Evolutionary conservation across 1,284 basidiomycete species (phyloP).

Genomic region (Vanrija sp.): DNA sequence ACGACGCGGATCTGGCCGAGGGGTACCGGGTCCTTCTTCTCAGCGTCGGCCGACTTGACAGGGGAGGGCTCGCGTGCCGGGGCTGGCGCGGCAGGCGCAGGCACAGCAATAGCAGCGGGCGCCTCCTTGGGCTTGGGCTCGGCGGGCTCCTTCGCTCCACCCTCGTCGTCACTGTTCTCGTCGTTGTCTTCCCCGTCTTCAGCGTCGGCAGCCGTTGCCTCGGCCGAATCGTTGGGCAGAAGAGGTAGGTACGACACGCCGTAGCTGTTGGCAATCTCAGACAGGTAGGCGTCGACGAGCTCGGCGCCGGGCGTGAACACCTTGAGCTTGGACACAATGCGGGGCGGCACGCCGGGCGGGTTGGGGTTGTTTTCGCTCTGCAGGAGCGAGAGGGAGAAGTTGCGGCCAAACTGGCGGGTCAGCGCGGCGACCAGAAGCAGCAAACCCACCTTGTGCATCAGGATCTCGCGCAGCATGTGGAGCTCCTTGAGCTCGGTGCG

Average conservation of each 20-base stretch:
- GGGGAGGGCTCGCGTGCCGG: background rate
- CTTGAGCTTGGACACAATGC: slow-evolving; percentile 59
- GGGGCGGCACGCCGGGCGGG: slow-evolving; percentile 55
- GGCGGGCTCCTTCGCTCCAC: slow-evolving; percentile 24
- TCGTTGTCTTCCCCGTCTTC: background rate
- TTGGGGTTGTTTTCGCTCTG: slow-evolving; percentile 46
- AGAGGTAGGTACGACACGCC: slow-evolving; percentile 64
- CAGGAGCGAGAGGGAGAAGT: slow-evolving; percentile 39
- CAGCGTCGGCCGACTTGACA: background rate
- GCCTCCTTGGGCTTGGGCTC: slow-evolving; percentile 30
- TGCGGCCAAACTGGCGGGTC: slow-evolving; percentile 38
- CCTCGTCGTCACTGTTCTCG: slow-evolving; percentile 13
- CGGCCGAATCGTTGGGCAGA: slow-evolving; percentile 12
- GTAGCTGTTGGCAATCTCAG: slow-evolving; percentile 84
- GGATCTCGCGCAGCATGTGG: slow-evolving; percentile 81
- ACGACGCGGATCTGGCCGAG: slow-evolving; percentile 1
- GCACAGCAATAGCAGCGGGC: slow-evolving; percentile 28
- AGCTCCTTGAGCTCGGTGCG: slow-evolving; percentile 90
- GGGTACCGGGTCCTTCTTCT: slow-evolving; percentile 4
- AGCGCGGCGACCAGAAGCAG: background rate
- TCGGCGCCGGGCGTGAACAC: slow-evolving; percentile 65
- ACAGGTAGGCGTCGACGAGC: slow-evolving; percentile 80
- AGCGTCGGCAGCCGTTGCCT: background rate
- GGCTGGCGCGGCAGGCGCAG: slow-evolving; percentile 4
- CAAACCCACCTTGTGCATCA: slow-evolving; percentile 68